These are phyloP conservation scores for Coniferiporia weirii DNA, from an alignment of 1,284 basidiomycete genomes.

Conservation along the genomic window DNA sequence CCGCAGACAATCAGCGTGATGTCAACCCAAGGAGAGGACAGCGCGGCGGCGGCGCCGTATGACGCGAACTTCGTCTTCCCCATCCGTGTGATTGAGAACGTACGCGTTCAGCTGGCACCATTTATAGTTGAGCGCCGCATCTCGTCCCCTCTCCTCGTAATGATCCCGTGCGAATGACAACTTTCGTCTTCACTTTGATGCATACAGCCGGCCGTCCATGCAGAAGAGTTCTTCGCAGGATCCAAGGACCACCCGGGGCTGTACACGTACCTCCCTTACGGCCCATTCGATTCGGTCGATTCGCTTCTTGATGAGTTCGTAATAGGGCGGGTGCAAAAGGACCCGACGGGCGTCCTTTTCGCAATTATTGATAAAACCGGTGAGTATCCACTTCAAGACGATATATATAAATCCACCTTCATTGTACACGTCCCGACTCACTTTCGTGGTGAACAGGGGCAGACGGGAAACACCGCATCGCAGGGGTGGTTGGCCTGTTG, in stretches of 20 bases:
- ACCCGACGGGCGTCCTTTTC: conserved; percentile 25
- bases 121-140: conserved; percentile 25
- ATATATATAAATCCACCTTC: neutral
- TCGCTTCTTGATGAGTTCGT: conserved; percentile 18
- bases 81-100: conserved; percentile 27
- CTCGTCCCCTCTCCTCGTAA: neutral
- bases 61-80: conserved; percentile 31
- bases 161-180: neutral
- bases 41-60: conserved; percentile 21
- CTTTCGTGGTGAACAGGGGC: neutral
- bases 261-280: conserved; percentile 20
- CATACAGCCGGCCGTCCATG: conserved; percentile 28
- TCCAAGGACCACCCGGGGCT: conserved; percentile 18
- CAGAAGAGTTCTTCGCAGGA: conserved; percentile 25
- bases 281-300: conserved; percentile 16
- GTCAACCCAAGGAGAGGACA: neutral
- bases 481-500: conserved; percentile 38
- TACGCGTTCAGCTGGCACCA: conserved; percentile 36
- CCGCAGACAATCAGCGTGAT: neutral
- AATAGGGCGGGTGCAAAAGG: conserved; percentile 12
- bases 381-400: neutral
- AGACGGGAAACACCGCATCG: conserved; percentile 21
- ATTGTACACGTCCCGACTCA: too few relatives aligned
- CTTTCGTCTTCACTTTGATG: too few relatives aligned
- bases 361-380: conserved; percentile 38